Conservation (phyloP, 2,329 filamentous ascomycete genomes). For the Alternaria sp. region DNA sequence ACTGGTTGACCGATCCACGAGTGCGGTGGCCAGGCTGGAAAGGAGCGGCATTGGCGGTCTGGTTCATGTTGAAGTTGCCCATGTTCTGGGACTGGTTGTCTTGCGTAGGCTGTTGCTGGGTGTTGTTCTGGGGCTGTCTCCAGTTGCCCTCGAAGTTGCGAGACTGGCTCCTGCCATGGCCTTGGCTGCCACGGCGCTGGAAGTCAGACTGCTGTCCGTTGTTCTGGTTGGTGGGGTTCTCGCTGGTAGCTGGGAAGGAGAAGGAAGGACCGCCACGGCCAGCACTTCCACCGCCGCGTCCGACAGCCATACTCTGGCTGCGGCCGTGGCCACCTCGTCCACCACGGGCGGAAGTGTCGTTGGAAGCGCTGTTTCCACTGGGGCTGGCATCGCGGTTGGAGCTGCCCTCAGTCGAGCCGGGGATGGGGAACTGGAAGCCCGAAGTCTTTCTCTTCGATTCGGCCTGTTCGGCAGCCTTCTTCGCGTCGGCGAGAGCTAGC, state of each 20-base stretch:
- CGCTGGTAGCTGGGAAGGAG: slow-evolving; percentile 66
- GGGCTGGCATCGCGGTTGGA: slow-evolving; percentile 64
- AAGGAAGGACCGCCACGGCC: slow-evolving; percentile 74
- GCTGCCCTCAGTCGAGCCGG: slow-evolving; percentile 64
- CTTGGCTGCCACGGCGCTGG: slow-evolving; percentile 75
- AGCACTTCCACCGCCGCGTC: slow-evolving; percentile 68
- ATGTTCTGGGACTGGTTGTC: slow-evolving; percentile 57
- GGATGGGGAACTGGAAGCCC: slow-evolving; percentile 91
- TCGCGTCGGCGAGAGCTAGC: slow-evolving; percentile 90
- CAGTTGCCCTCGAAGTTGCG: slow-evolving; percentile 98
- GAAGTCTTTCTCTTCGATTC: slow-evolving; percentile 96
- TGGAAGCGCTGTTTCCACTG: slow-evolving; percentile 49
- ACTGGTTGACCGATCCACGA: slow-evolving; percentile 83
- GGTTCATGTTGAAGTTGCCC: slow-evolving; percentile 72
- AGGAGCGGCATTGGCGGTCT: slow-evolving; percentile 70
- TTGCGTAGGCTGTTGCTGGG: slow-evolving; percentile 55
- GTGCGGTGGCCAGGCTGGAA: slow-evolving; percentile 94
- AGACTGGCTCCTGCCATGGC: slow-evolving; percentile 82
- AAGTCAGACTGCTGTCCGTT: slow-evolving; percentile 66
- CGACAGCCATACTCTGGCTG: slow-evolving; percentile 88
- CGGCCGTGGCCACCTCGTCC: slow-evolving; percentile 67
- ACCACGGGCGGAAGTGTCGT: slow-evolving; percentile 46
- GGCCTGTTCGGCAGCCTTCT: slow-evolving; percentile 94
- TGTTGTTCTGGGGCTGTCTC: slow-evolving; percentile 74
- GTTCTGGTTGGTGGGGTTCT: slow-evolving; percentile 51